Evolutionary conservation across 257 asterid species (phyloP), one percentile per base, ranked within the genome.

Genomic region (Knoxia roxburghii): DNA sequence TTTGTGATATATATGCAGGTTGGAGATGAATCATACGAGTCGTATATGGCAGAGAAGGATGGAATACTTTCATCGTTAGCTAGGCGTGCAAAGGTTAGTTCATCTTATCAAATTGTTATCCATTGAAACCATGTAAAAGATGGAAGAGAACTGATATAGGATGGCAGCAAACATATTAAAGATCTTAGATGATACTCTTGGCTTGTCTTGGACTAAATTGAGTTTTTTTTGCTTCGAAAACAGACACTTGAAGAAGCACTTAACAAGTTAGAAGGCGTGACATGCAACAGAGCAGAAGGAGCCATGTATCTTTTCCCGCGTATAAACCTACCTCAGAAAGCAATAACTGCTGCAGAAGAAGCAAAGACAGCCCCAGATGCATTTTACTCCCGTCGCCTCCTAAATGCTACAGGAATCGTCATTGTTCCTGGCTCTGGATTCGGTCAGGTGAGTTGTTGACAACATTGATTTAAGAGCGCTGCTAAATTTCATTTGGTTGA

Each of bases 361-460:
- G 94, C 78, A 27, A 82, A 89, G 20, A 53, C 76, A 8, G 82
- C 97, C 26, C 94, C 99, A 1, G 99, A 93, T 49, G 78, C 95
- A 41, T 84, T 86, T 56, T 93, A 93, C 70, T 88, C 89, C 69
- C 77, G 73, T 9, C 79, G 75, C 51, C 99, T 93, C 69, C 99
- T 93, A 40, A 76, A 85, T 51, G 87, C 99, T 63, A 93, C 97
- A 14, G 99, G 99, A 67, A 78, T 93, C 2, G 99, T 93, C 7
- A 88, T 88, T 3, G 99, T 93, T 68, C 97, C 99, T n/a, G 97
- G 99, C 54, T 90, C 99, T 73, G 97, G 99, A 71, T 93, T 93
- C 65, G 83, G 95, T 43, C 99, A 93, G 96, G 99, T 93, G 62
- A 67, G 57, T 48, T 69, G 29, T 48, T n/a, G 13, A 15, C 23